Base-by-base conservation (phyloP, 805 yeast genomes). In the Jamesozyma rosinii region DNA sequence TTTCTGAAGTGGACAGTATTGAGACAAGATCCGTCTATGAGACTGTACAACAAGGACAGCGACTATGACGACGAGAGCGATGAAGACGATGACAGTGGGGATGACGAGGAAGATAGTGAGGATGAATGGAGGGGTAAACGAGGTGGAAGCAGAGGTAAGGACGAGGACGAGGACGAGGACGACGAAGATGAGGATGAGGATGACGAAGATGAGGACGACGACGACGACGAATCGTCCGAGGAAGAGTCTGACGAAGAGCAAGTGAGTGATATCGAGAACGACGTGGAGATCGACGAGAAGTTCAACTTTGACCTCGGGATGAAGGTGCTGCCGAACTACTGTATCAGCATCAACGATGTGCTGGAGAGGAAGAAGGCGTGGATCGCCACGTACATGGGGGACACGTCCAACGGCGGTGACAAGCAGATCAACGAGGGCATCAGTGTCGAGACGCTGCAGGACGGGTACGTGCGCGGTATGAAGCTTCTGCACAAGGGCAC, bases 1-100 rank as follows among this genome's bases (percentile, higher is more conserved):
- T 75, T 70, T 32, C 54, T 75, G 44, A 74, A 74, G 51, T 81
- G 83, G 79, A 74, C 84, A 0, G 79, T 83, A 35, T 70, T 84
- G 38, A 74, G 75, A 43, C 83, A 78, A 51, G 89, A 83, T 52
- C 94, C 94, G 0, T 79, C 80, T 48, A 83, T 80, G 52, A 65
- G 92, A 45, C 58, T 81, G 43, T 47, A 57, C 49, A 52, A 45
- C 26, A 50, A 30, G 5, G 37, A 42, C 13, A 32, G 15, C 10
- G 49, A 53, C n/a, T 48, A 37, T 8, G 53, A 40, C 5, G 46
- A 47, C 6, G 53, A 50, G 17, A 53, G 53, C 3, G 48, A 46
- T 9, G 46, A 44, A 17, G 26, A 48, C 38, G 20, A 45, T 4
- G 18, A 46, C 3, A 49, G 44, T 18, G 57, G 52, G 8, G 53